A percentile compares a stretch with the other conserved stretches of the same genome.
Conservation (phyloP, 495 filamentous ascomycete species). For the Annulohypoxylon maeteangense region DNA sequence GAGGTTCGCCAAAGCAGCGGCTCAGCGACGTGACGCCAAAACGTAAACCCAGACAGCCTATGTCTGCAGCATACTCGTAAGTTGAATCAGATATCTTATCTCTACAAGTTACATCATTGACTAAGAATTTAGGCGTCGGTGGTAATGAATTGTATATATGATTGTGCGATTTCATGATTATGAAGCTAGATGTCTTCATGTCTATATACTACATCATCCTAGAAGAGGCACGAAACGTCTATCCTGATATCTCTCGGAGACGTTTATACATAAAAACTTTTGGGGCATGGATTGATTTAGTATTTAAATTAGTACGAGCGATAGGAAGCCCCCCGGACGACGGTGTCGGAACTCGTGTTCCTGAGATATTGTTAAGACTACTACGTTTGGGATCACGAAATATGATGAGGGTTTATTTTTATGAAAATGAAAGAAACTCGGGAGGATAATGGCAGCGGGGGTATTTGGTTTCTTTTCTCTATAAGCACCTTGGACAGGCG, state of each 20-base stretch:
- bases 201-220: not conserved
- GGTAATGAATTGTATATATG: constrained; percentile 29
- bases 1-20: constrained; percentile 35
- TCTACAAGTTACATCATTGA: constrained; percentile 16
- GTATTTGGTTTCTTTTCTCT: constrained; percentile 9
- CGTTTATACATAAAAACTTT: not conserved
- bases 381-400: not conserved
- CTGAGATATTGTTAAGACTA: not conserved
- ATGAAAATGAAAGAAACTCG: not conserved
- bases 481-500: constrained; percentile 7
- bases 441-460: not conserved
- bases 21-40: constrained; percentile 33
- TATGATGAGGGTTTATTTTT: not conserved
- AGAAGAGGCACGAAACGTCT: not conserved
- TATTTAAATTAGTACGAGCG: not conserved
- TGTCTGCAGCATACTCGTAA: constrained; percentile 56
- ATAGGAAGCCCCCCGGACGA: not conserved
- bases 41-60: constrained; percentile 50
- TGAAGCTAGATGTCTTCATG: not conserved
- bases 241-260: not conserved
- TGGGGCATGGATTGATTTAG: not conserved
- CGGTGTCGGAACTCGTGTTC: not conserved
- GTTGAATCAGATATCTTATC: constrained; percentile 1
- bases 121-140: constrained; percentile 41
- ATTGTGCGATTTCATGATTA: not conserved